phyloP scores from a whole-genome alignment of 192 early-diverging fungal genomes.

The Pecoramyces ruminantium region DNA sequence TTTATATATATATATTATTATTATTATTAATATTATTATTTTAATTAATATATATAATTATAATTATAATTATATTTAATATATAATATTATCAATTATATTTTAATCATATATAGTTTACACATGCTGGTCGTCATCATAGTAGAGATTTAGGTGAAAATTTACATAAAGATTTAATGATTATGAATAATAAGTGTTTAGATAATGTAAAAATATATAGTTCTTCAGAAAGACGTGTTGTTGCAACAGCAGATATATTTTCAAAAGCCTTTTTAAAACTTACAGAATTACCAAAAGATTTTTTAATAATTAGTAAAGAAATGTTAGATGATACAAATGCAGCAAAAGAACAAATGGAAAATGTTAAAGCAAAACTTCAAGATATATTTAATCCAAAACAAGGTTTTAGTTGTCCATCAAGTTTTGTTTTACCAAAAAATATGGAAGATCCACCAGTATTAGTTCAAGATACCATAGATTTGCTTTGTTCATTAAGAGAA shows the following conservation, averaged over 20 bases:
- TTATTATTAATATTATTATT: background rate
- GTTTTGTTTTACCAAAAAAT: constrained; percentile 6
- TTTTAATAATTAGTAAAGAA: constrained; percentile 62
- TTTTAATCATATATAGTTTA: too few relatives aligned
- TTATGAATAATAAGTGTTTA: constrained; percentile 73
- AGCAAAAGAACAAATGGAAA: constrained; percentile 86
- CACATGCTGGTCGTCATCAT: constrained; percentile 81
- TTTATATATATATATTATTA: background rate
- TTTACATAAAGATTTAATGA: constrained; percentile 73
- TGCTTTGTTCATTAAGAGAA: constrained; percentile 44
- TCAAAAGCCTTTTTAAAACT: constrained; percentile 43
- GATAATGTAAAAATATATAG: constrained; percentile 74
- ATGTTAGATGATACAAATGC: constrained; percentile 89
- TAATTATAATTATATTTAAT: too few relatives aligned
- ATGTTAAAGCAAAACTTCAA: constrained; percentile 61
- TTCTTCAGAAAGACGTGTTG: constrained; percentile 74
- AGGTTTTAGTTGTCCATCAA: constrained; percentile 8
- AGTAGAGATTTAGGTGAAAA: constrained; percentile 80
- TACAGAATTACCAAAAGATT: constrained; percentile 30
- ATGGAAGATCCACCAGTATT: constrained; percentile 13
- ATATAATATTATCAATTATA: too few relatives aligned
- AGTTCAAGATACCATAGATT: constrained; percentile 47
- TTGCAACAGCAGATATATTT: constrained; percentile 63
- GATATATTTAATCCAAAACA: constrained; percentile 32
- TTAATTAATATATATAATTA: too few relatives aligned